Conservation (phyloP, 805 yeast species). For the Ogataea nonfermentans region DNA sequence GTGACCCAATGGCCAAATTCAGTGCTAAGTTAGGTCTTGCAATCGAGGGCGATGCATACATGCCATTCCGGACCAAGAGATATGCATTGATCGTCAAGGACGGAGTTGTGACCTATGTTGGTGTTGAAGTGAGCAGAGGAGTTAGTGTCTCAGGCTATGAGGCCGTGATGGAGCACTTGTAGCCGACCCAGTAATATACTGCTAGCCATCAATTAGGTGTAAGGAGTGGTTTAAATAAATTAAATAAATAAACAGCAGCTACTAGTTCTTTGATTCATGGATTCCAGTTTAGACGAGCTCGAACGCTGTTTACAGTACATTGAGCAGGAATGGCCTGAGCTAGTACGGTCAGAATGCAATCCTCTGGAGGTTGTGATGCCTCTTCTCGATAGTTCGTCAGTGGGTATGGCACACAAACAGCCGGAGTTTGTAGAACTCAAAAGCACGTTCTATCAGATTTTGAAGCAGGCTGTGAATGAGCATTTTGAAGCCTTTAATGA, state of each 20-base stretch:
- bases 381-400: slow-evolving; percentile 80
- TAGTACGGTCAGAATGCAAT: slow-evolving; percentile 57
- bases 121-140: slow-evolving; percentile 42
- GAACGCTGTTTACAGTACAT: slow-evolving; percentile 17
- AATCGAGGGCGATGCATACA: slow-evolving; percentile 48
- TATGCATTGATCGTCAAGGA: slow-evolving; percentile 67
- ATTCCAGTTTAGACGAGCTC: slow-evolving; percentile 21
- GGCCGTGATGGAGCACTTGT: slow-evolving; percentile 34
- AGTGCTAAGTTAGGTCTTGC: slow-evolving; percentile 59
- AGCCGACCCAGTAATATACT: background rate
- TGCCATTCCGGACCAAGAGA: slow-evolving; percentile 63
- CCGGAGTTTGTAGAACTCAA: slow-evolving; percentile 65
- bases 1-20: slow-evolving; percentile 63
- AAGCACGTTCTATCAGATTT: slow-evolving; percentile 50
- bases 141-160: slow-evolving; percentile 47
- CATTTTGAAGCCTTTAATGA: slow-evolving; percentile 83
- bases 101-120: slow-evolving; percentile 34
- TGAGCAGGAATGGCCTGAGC: slow-evolving; percentile 35
- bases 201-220: too few relatives aligned
- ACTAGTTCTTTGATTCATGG: slow-evolving; percentile 10
- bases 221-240: slow-evolving; percentile 2
- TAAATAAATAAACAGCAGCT: background rate
- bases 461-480: slow-evolving; percentile 72
- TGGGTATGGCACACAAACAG: slow-evolving; percentile 79
- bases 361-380: slow-evolving; percentile 85